Percentiles rank a stretch among this genome's conserved stretches.
Conservation (phyloP, 2,329 filamentous ascomycete species). For the Aspergillus pseudoterreus region DNA sequence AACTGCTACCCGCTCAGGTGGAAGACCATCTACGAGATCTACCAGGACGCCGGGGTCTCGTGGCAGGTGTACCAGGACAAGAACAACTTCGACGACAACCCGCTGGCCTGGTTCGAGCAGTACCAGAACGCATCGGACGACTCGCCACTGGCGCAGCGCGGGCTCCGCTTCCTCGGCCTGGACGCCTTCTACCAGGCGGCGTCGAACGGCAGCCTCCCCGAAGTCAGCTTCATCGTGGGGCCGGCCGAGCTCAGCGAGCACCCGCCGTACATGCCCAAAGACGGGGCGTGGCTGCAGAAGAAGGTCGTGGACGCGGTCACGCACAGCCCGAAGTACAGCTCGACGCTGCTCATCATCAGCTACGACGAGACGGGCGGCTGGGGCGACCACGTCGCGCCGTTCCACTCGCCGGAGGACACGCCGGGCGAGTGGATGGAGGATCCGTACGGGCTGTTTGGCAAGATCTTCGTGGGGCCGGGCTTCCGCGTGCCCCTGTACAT, state of each 20-base stretch:
- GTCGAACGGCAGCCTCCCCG: slow-evolving; percentile 49
- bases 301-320: slow-evolving; percentile 51
- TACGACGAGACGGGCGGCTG: slow-evolving; percentile 55
- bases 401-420: slow-evolving; percentile 48
- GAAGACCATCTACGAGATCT: slow-evolving; percentile 51
- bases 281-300: slow-evolving; percentile 55
- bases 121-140: slow-evolving; percentile 45
- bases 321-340: slow-evolving; percentile 47
- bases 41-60: slow-evolving; percentile 46
- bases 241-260: slow-evolving; percentile 53
- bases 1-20: slow-evolving; percentile 55
- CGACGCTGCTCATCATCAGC: slow-evolving; percentile 49
- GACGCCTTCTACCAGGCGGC: slow-evolving; percentile 50
- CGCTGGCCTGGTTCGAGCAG: slow-evolving; percentile 52
- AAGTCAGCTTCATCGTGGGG: slow-evolving; percentile 50
- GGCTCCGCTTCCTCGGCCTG: slow-evolving; percentile 47
- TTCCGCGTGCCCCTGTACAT: slow-evolving; percentile 55
- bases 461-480: slow-evolving; percentile 44
- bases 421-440: slow-evolving; percentile 53
- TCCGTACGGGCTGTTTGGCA: slow-evolving; percentile 39
- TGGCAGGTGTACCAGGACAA: slow-evolving; percentile 52
- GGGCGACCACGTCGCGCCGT: slow-evolving; percentile 54
- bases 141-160: slow-evolving; percentile 44
- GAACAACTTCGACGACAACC: slow-evolving; percentile 55
- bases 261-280: slow-evolving; percentile 50